phyloP scores from a whole-genome alignment of 768 basidiomycete genomes.

The Heimioporus sp. region DNA sequence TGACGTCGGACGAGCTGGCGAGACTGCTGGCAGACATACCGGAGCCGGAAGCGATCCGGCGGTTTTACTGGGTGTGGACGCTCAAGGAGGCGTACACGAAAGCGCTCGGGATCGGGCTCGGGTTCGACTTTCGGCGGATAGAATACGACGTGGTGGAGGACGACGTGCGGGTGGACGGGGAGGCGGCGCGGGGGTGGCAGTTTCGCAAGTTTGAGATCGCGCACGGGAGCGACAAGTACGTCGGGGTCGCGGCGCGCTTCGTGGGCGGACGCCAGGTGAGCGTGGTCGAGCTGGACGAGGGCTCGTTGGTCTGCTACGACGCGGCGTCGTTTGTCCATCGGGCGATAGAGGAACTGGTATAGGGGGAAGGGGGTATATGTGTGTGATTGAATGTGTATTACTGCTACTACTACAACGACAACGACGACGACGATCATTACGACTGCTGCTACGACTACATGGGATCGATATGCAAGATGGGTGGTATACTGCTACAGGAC shows the following conservation, averaged over 20 bases:
- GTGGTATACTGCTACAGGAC: conserved; percentile 25
- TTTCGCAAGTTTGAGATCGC: conserved; percentile 60
- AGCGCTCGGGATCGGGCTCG: conserved; percentile 78
- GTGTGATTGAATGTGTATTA: too few species aligned
- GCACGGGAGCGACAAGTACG: conserved; percentile 52
- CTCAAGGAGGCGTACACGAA: conserved; percentile 92
- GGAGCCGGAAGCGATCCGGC: conserved; percentile 49
- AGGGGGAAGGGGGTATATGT: too few species aligned
- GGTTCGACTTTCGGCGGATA: conserved; percentile 77
- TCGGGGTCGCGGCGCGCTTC: conserved; percentile 65
- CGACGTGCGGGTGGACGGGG: conserved; percentile 57
- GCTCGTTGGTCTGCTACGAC: conserved; percentile 44
- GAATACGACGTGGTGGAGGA: conserved; percentile 60
- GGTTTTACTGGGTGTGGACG: conserved; percentile 86
- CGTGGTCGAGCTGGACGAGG: conserved; percentile 33
- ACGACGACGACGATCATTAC: too few species aligned
- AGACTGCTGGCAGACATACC: conserved; percentile 38
- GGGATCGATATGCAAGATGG: conserved; percentile 28
- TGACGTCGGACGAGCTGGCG: conserved; percentile 38
- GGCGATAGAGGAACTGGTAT: conserved; percentile 40
- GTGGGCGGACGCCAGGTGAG: conserved; percentile 40
- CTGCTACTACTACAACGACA: too few species aligned
- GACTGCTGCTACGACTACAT: conserved; percentile 3
- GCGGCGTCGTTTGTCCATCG: conserved; percentile 49
- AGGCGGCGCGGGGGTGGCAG: conserved; percentile 57